Conservation (phyloP, 371 early-diverging fungal genomes). For the Lichtheimia corymbifera region DNA sequence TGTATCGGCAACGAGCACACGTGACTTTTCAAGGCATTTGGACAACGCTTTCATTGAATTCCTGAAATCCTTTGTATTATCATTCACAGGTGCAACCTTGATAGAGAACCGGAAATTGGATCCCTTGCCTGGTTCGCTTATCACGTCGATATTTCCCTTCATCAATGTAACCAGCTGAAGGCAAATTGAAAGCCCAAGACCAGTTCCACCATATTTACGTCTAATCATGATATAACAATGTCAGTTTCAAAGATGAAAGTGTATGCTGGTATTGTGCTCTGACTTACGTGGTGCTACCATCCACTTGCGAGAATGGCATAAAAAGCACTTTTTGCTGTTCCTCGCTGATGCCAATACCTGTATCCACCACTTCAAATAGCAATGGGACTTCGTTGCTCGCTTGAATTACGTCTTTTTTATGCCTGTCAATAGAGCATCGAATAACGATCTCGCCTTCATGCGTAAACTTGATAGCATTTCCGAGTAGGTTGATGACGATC, state of each 20-base stretch:
- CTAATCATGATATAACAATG: conserved; percentile 7
- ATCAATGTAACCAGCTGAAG: conserved; percentile 56
- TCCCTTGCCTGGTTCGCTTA: conserved; percentile 54
- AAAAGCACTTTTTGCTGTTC: conserved; percentile 58
- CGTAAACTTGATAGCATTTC: conserved; percentile 38
- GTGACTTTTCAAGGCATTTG: conserved; percentile 20
- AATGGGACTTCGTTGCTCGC: conserved; percentile 12
- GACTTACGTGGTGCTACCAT: conserved; percentile 48
- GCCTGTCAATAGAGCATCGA: conserved; percentile 25
- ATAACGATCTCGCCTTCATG: conserved; percentile 18
- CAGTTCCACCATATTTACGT: conserved; percentile 66
- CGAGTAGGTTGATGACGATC: conserved; percentile 40
- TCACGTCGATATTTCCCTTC: conserved; percentile 56
- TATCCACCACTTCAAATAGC: conserved; percentile 46
- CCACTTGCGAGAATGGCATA: conserved; percentile 61
- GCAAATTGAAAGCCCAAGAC: conserved; percentile 62
- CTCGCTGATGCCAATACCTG: conserved; percentile 60
- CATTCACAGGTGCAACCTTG: conserved; percentile 31
- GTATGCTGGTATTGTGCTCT: neutral
- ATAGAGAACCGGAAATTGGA: conserved; percentile 58
- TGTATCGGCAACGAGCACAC: conserved; percentile 34
- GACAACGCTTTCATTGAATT: conserved; percentile 9
- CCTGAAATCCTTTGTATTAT: conserved; percentile 26
- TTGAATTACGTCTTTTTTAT: neutral
- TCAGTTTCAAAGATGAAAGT: neutral